Conservation (phyloP, 2,329 filamentous ascomycete species). For the Stagonosporopsis rhizophila region DNA sequence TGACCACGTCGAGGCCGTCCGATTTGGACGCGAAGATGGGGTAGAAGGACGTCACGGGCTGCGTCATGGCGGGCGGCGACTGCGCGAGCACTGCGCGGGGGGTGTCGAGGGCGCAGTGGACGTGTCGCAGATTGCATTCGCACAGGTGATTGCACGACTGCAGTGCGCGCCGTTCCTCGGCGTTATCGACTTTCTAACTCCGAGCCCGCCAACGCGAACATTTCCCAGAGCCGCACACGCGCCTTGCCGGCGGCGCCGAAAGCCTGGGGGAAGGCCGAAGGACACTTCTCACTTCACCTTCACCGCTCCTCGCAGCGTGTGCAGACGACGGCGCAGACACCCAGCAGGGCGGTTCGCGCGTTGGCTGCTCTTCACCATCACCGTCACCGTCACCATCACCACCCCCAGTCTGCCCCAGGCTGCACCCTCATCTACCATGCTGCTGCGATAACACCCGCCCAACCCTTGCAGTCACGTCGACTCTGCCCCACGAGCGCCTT, state of each 20-base stretch:
- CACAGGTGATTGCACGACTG: neutral
- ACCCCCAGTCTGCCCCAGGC: neutral
- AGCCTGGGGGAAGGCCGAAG: neutral
- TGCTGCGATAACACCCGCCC: neutral
- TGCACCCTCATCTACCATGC: slow-evolving; percentile 3
- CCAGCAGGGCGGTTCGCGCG: neutral
- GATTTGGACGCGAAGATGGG: slow-evolving; percentile 57
- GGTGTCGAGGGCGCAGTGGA: slow-evolving; percentile 3
- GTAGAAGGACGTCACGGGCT: slow-evolving; percentile 55
- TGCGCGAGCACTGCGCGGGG: slow-evolving; percentile 6
- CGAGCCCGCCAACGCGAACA: slow-evolving; percentile 8
- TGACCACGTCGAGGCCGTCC: slow-evolving; percentile 58
- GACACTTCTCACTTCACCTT: neutral
- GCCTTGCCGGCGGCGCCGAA: neutral
- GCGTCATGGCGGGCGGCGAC: slow-evolving; percentile 35
- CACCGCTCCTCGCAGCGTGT: neutral
- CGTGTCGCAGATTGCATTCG: slow-evolving; percentile 2
- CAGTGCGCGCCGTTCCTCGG: slow-evolving; percentile 9
- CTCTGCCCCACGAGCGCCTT: neutral
- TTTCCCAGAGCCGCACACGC: neutral
- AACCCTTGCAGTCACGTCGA: neutral
- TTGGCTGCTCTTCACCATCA: slow-evolving; percentile 8
- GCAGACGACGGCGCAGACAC: neutral
- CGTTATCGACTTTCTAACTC: slow-evolving; percentile 11
- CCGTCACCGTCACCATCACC: neutral